Base-by-base conservation (phyloP, 768 basidiomycete genomes). In the Mycena galopus region DNA sequence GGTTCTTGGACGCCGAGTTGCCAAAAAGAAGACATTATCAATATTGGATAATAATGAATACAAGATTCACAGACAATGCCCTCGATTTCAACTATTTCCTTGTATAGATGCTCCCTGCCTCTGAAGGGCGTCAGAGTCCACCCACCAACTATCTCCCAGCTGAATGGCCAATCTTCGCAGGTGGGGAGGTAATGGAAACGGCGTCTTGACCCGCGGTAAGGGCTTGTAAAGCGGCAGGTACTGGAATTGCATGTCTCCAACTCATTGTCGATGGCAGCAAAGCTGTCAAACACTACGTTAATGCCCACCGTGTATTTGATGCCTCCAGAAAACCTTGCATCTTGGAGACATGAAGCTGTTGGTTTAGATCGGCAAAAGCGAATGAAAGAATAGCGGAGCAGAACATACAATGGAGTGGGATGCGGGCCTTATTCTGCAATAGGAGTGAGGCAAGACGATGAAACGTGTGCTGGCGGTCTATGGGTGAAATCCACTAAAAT, bases 111-210 rank as follows among this genome's bases (percentile, higher is more conserved):
- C 3, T 60, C 71, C 50, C 71, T 55, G 3, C 65, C 71, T 19
- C 71, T 65, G 29, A 72, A 72, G 11, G 70, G 70, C 35, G 70
- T 71, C 33, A 71, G 29, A 12, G 67, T 69, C 72, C 67, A 73
- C n/a, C 72, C 67, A 12, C 72, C 67, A 3, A 73, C 37, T 1
- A 65, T 35, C 37, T 73, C 72, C 29, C 67, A 33, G 19, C 39
- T 69, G 32, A 73, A 69, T 8, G 64, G 67, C 72, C 72, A 73
- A 47, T 73, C 72, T 56, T 73, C 72, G 27, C 67, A 42, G 25
- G 63, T 61, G 30, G 72, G 72, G 23, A 73, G 25, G 53, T 60
- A 72, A n/a, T 21, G 71, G 71, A 51, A 72, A 72, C 39, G 71
- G 58, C 9, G 71, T 72, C 56, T 65, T 65, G 12, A 67, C 51